A percentile compares a stretch with the other conserved stretches of the same genome.
Conservation (phyloP, 345 rosid genomes). For the Boechera divaricarpa region DNA sequence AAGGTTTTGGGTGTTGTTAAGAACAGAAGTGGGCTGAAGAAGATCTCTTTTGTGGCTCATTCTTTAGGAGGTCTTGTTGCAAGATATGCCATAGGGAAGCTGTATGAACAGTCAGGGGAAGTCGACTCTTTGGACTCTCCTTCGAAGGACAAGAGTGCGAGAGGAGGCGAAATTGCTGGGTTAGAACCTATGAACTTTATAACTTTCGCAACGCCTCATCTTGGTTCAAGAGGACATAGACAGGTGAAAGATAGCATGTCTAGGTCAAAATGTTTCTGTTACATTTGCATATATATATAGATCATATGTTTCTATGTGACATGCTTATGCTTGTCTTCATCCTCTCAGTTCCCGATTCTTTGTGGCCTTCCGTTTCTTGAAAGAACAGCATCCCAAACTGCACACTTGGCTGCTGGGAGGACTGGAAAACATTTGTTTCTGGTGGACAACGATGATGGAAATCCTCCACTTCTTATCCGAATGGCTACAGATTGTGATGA, state of each 20-base stretch:
- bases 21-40: slow-evolving; percentile 59
- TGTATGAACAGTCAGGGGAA: slow-evolving; percentile 52
- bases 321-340: slow-evolving; percentile 13
- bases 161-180: slow-evolving; percentile 69
- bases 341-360: slow-evolving; percentile 77
- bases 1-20: slow-evolving; percentile 77
- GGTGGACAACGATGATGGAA: slow-evolving; percentile 74
- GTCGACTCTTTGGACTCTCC: slow-evolving; percentile 46
- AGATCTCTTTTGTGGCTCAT: slow-evolving; percentile 95
- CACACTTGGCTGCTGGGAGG: slow-evolving; percentile 86
- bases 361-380: slow-evolving; percentile 94
- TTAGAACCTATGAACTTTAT: slow-evolving; percentile 91
- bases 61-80: slow-evolving; percentile 97
- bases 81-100: slow-evolving; percentile 89
- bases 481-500: slow-evolving; percentile 79
- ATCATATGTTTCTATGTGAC: slow-evolving; percentile 6
- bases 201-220: slow-evolving; percentile 97
- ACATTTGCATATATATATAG: background rate
- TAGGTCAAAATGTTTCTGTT: slow-evolving; percentile 32
- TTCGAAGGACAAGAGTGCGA: slow-evolving; percentile 30
- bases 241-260: slow-evolving; percentile 58
- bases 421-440: slow-evolving; percentile 94
- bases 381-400: slow-evolving; percentile 81
- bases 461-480: slow-evolving; percentile 87
- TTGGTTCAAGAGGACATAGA: slow-evolving; percentile 88